Base-by-base conservation (phyloP, 768 basidiomycete species). In the Macrocybe gigantea region DNA sequence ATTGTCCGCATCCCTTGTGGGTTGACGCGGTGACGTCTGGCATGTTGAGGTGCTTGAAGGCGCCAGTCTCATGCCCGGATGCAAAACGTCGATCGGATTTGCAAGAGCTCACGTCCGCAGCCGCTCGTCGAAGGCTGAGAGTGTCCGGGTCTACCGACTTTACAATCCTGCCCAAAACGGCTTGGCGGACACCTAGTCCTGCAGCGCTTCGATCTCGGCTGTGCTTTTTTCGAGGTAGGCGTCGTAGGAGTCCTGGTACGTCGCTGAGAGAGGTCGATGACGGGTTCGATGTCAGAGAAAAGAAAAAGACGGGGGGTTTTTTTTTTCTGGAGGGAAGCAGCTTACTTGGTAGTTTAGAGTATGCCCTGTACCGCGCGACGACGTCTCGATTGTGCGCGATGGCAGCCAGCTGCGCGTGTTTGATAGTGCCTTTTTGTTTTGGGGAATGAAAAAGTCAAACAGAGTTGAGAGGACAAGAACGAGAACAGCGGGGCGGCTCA, bases 361-460 rank as follows among this genome's bases (percentile, higher is more conserved):
- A 60, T 3, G 78, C 77, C 41, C 85, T 65, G 56, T 82, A 82
- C 11, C 83, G 73, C 6, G 85, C 88, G 32, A 92, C 72, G 5
- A 87, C 72, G 44, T 79, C 74, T 31, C 85, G 69, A 57, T 92
- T 88, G 55, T 91, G 81, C 32, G 75, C 67, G 36, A 91, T 84
- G 1, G 88, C 85, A 5, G 85, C 83, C 0, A 87, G 63, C 56
- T 93, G 91, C 0, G 80, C 79, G 41, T 94, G 90, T 63, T 86
- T 91, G 48, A 94, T 87, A 0, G 91, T 94, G 0, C 93, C 92
- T 93, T 50, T 50, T 6, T 22, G 33, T 14, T 6, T 7, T 32
- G 9, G 4, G 31, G n/a, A 22, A 30, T 15, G n/a, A 44, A 13
- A 33, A 32, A 2, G 32, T 7, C 6, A 12, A 31, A 7, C 41